A percentile compares a stretch with the other conserved stretches of the same genome.
Conservation (phyloP, 1,284 basidiomycete species). For the Ceratobasidium papillatum region DNA sequence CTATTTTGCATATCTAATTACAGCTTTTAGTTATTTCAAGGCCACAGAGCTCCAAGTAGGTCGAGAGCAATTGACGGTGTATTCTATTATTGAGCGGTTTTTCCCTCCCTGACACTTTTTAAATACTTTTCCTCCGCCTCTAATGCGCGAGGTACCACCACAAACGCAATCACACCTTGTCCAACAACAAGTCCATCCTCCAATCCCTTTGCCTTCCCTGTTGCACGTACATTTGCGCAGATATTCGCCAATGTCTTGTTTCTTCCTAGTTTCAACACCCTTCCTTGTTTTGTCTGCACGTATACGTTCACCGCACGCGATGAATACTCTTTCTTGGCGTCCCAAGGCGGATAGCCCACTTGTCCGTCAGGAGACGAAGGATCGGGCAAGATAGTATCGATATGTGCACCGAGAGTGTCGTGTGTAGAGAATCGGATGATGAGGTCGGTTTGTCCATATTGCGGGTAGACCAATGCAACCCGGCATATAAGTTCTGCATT, state of each 20-base stretch:
- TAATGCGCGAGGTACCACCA: constrained; percentile 25
- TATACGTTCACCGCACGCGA: constrained; percentile 78
- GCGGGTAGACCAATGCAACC: constrained; percentile 92
- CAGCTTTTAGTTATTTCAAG: background rate
- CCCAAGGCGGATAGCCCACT: constrained; percentile 66
- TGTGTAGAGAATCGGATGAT: constrained; percentile 88
- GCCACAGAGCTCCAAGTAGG: background rate
- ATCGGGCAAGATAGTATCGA: constrained; percentile 83
- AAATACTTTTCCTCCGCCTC: constrained; percentile 21
- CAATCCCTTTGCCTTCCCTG: constrained; percentile 12
- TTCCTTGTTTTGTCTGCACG: constrained; percentile 77
- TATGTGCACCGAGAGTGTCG: constrained; percentile 81
- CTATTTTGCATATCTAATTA: background rate
- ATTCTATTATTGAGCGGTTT: background rate
- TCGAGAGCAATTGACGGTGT: background rate
- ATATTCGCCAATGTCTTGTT: constrained; percentile 75
- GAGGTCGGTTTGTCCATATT: constrained; percentile 87
- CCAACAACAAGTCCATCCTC: constrained; percentile 31
- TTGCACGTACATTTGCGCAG: constrained; percentile 14
- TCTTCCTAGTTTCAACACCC: constrained; percentile 89
- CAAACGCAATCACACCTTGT: constrained; percentile 33
- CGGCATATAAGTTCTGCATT: constrained; percentile 73
- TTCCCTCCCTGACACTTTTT: constrained; percentile 30
- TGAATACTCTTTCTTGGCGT: constrained; percentile 76
- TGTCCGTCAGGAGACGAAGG: constrained; percentile 62